Evolutionary conservation across 2,329 filamentous ascomycete genomes (phyloP).

Genomic region (Sporothrix phasma): DNA sequence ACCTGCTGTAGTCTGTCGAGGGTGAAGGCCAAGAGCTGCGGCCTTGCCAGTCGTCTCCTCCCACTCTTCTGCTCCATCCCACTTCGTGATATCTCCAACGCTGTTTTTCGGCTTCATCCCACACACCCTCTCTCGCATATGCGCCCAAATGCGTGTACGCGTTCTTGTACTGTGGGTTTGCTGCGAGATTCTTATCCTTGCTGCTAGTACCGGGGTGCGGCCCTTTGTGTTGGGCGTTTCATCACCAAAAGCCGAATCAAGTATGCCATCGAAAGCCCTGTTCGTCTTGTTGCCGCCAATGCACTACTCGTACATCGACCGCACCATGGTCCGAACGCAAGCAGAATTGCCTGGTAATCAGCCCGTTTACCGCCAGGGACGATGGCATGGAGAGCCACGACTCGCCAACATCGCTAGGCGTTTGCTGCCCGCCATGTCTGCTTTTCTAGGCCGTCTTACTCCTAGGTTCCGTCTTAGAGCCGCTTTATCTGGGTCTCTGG

Average conservation of each 20-base stretch:
- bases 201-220: too few relatives aligned
- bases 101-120: slow-evolving; percentile 2
- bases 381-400: not conserved
- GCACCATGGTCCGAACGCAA: not conserved
- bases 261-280: too few relatives aligned
- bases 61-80: slow-evolving; percentile 3
- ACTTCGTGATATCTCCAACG: slow-evolving; percentile 9
- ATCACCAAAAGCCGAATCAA: too few relatives aligned
- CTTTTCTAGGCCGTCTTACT: not conserved
- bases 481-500: not conserved
- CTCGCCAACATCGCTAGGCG: not conserved
- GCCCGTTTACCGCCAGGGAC: not conserved
- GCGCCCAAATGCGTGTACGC: not conserved
- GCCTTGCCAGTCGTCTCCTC: not conserved
- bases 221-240: too few relatives aligned
- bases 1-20: not conserved
- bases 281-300: not conserved
- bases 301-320: not conserved
- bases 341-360: not conserved
- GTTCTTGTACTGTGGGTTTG: not conserved
- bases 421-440: not conserved
- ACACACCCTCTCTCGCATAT: not conserved
- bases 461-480: not conserved
- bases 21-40: not conserved
- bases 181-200: not conserved